Evolutionary conservation across 208 protist genomes (phyloP), one percentile per base, ranked within the genome.

Genomic region (Leishmania martiniquensis): DNA sequence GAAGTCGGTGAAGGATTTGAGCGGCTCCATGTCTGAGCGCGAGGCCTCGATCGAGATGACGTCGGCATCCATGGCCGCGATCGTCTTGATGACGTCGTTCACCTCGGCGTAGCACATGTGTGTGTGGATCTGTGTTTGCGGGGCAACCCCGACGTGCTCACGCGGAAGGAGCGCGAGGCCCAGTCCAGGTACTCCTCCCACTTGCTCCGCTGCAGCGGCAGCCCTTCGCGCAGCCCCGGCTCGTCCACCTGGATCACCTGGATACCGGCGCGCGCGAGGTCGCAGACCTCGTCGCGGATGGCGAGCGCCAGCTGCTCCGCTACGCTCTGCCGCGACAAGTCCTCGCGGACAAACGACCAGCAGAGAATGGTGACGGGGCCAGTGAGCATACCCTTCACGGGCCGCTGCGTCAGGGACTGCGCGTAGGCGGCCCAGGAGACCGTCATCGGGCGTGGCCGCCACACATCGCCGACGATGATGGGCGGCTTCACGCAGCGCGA

Each of bases 61-160:
- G 76, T 97, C 95, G 25, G 91, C 85, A 78, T 97, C 93, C 88
- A 97, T 94, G 49, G 74, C 85, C 47, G 82, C 89, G 70, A 98
- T 97, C 4, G 89, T 85, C 39, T 82, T 76, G 69, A 97, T 92
- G 59, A 98, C 96, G 71, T 97, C 93, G 78, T 97, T 95, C 60
- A 98, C 95, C 63, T 97, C 94, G 45, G 89, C 88, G 81, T 97
- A 98, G 74, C 95, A 97, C 89, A 97, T 95, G 76, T 97, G 93
- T 2, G 92, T 93, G 76, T 95, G 90, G 22, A 97, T 92, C 79
- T 97, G 93, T 62, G 91, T 96, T 20, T 88, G 84, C 32, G 87
- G 84, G 10, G 63, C 42, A 12, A 88, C 95, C 85, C 83, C 7
- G 87, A 82, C 12, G 88, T 89, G 45, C 88, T 76, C 17, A 97